Evolutionary conservation across 2,329 filamentous ascomycete species (phyloP).

Genomic region (Botrytis fragariae): DNA sequence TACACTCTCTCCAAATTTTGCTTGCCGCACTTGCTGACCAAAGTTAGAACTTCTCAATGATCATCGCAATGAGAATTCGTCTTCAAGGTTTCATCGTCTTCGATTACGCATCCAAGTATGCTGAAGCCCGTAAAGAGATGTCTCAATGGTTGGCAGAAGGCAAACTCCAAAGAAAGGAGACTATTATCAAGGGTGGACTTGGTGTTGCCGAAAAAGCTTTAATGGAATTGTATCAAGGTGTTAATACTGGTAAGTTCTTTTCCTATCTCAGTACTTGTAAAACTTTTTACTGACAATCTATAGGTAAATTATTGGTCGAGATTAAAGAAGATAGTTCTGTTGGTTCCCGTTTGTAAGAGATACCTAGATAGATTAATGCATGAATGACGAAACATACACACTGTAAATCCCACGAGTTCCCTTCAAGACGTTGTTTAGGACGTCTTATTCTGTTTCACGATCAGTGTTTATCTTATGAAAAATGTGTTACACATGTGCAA

Average conservation of each 20-base stretch:
- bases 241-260: conserved; percentile 59
- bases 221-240: conserved; percentile 62
- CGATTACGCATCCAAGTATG: conserved; percentile 60
- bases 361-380: neutral
- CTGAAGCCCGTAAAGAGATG: conserved; percentile 58
- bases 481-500: neutral
- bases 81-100: conserved; percentile 74
- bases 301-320: conserved; percentile 55
- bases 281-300: neutral
- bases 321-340: conserved; percentile 42
- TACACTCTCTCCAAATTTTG: neutral
- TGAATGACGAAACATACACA: neutral
- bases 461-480: neutral
- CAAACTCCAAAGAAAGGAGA: conserved; percentile 69
- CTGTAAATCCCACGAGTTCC: neutral
- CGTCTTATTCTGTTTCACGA: neutral
- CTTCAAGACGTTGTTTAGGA: neutral
- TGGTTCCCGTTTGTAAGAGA: conserved; percentile 23
- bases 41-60: conserved; percentile 49
- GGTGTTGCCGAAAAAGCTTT: conserved; percentile 61
- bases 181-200: conserved; percentile 68
- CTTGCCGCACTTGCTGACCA: conserved; percentile 21
- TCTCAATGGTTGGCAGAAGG: conserved; percentile 68
- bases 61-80: conserved; percentile 54
- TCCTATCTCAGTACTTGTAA: neutral